phyloP scores from a whole-genome alignment of 305 asterid genomes.

The Fraxinus nigra region DNA sequence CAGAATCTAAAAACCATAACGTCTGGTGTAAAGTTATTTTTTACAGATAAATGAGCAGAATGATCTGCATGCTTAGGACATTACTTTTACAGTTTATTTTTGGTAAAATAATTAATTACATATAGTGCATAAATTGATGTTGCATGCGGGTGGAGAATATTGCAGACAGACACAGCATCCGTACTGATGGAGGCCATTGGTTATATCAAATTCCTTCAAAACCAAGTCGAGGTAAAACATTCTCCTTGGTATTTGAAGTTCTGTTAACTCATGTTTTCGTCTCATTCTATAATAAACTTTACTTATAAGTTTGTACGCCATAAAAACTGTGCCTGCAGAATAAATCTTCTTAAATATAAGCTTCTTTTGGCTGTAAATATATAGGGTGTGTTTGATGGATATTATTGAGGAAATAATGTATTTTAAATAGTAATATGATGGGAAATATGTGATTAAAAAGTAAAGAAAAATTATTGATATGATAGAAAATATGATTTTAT shows the following conservation, averaged over 20 bases:
- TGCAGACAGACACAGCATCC: conserved; percentile 97
- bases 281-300: neutral
- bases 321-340: no score
- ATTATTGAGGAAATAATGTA: no score
- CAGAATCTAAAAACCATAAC: neutral
- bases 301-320: no score
- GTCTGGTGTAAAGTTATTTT: neutral
- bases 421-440: no score
- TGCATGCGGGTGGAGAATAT: conserved; percentile 29
- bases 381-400: no score
- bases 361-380: no score
- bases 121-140: neutral
- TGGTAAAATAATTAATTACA: neutral
- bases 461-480: no score
- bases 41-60: conserved; percentile 18
- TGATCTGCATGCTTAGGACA: conserved; percentile 27
- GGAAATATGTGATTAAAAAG: no score
- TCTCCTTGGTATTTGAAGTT: conserved; percentile 35
- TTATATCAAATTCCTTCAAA: conserved; percentile 84
- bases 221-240: conserved; percentile 81
- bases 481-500: no score
- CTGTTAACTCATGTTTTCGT: neutral
- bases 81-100: neutral
- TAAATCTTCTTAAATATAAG: no score
- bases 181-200: conserved; percentile 76